These are phyloP conservation scores for Crithidia acanthocephali DNA, from an alignment of 208 protist genomes.

Conservation along the genomic window DNA sequence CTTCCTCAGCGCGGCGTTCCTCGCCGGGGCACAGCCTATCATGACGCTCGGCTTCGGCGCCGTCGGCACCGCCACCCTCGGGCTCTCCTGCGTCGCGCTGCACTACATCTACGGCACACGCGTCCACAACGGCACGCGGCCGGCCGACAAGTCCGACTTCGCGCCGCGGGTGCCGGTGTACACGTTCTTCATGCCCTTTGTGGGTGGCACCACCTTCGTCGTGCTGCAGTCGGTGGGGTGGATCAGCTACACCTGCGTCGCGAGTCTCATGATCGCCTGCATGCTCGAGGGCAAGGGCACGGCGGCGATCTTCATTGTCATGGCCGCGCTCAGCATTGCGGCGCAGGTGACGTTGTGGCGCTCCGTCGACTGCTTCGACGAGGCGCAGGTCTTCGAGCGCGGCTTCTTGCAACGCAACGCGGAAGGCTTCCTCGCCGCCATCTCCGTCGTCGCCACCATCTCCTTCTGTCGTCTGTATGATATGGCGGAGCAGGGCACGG, in stretches of 20 bases:
- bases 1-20: slow-evolving; percentile 52
- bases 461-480: slow-evolving; percentile 59
- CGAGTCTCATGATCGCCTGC: slow-evolving; percentile 44
- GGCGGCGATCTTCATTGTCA: slow-evolving; percentile 37
- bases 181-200: slow-evolving; percentile 79
- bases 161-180: slow-evolving; percentile 30
- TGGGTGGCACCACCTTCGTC: slow-evolving; percentile 61
- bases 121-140: slow-evolving; percentile 47
- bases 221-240: slow-evolving; percentile 61
- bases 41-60: slow-evolving; percentile 67
- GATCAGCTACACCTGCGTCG: slow-evolving; percentile 52
- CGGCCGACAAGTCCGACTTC: not conserved
- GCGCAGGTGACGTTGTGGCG: slow-evolving; percentile 53
- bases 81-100: slow-evolving; percentile 61
- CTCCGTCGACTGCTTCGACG: slow-evolving; percentile 60
- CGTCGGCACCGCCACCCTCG: slow-evolving; percentile 45
- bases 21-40: slow-evolving; percentile 48
- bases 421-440: slow-evolving; percentile 66
- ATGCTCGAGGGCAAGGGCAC: slow-evolving; percentile 48
- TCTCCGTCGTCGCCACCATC: slow-evolving; percentile 62
- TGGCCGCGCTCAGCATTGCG: slow-evolving; percentile 47
- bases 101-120: slow-evolving; percentile 68
- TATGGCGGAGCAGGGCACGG: slow-evolving; percentile 30
- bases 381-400: slow-evolving; percentile 28
- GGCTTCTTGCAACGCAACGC: slow-evolving; percentile 63